Evolutionary conservation across 2,329 filamentous ascomycete genomes (phyloP), one percentile per base, ranked within the genome.

Genomic region (Neurospora sp.): DNA sequence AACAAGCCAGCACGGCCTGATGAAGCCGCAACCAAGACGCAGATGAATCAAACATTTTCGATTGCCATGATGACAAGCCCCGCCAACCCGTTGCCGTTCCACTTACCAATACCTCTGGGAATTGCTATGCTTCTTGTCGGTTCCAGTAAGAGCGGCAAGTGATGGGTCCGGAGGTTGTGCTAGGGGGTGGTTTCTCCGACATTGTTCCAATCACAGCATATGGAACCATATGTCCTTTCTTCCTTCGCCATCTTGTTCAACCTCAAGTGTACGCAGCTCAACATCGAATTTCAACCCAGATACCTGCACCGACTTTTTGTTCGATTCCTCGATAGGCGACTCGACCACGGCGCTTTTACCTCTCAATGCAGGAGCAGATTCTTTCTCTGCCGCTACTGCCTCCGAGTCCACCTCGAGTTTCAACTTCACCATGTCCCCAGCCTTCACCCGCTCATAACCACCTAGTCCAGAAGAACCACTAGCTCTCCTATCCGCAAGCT

Each of bases 51-150:
- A 67, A 76, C 73, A 0, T 70, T 74, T 4, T 72, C 74, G 33
- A 74, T 75, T 33, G 67, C 71, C 28, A 74, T 76, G 73, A 75
- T 77, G 68, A 68, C 73, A 15, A 71, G 69, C 15, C 75, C 72
- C 0, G 72, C 68, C 52, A 76, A 75, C 43, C 73, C 71, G 0
- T 46, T 76, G 62, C 74, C 75, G 2, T 76, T 76, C 40, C 69
- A 72, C 10, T 67, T 77, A 23, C 71, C 73, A 3, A 69, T 76
- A 36, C 73, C 75, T 2, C 43, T 77, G 3, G 76, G 75, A 9
- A 36, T 74, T 1, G 69, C 73, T 0, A 71, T 74, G 72, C 70
- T 76, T 13, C 46, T 75, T 17, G 58, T 68, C 17, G 67, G 40
- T 7, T 23, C 28, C 10, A 40, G 66, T 5, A 67, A 67, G 36